Percentiles rank a stretch among this genome's conserved stretches.
These are phyloP conservation scores for Termitomyces sp. DNA, from an alignment of 768 basidiomycete species.

Conservation along the genomic window DNA sequence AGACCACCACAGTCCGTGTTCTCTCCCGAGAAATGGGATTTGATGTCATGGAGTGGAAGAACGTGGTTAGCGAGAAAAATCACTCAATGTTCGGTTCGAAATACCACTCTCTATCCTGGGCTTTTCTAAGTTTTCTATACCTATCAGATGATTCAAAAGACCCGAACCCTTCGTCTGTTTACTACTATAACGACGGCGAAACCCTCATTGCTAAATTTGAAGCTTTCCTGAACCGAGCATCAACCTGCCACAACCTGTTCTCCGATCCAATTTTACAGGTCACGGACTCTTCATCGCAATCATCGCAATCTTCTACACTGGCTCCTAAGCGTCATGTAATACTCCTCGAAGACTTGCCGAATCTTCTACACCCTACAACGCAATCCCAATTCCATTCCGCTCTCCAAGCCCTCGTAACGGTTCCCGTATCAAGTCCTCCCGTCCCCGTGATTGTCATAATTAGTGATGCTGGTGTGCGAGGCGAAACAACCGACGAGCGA, in stretches of 20 bases:
- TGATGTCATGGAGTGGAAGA: constrained; percentile 86
- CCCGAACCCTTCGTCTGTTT: background rate
- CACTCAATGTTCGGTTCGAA: constrained; percentile 18
- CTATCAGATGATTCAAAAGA: constrained; percentile 1
- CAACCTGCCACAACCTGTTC: constrained; percentile 56
- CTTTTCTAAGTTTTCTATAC: background rate
- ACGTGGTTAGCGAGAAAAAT: constrained; percentile 52
- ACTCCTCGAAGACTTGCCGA: constrained; percentile 88
- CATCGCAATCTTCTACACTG: constrained; percentile 8
- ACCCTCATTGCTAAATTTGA: constrained; percentile 65
- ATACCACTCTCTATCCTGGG: background rate
- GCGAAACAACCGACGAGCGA: constrained; percentile 55
- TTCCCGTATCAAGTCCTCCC: constrained; percentile 28
- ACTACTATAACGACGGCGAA: constrained; percentile 35
- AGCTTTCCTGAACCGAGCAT: constrained; percentile 69
- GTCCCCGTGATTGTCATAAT: constrained; percentile 80
- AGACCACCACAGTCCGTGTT: constrained; percentile 81
- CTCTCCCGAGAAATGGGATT: constrained; percentile 71
- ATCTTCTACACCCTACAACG: constrained; percentile 72
- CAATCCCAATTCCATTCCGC: constrained; percentile 71
- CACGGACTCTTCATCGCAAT: constrained; percentile 6
- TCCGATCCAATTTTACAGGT: constrained; percentile 5
- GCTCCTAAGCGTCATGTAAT: constrained; percentile 52
- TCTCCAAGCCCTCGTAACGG: constrained; percentile 51
- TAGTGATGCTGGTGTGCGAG: constrained; percentile 78